Percentiles rank a stretch among this genome's conserved stretches.
Conservation (phyloP, 169 alveolate genomes). For the Plasmodium chabaudi region DNA sequence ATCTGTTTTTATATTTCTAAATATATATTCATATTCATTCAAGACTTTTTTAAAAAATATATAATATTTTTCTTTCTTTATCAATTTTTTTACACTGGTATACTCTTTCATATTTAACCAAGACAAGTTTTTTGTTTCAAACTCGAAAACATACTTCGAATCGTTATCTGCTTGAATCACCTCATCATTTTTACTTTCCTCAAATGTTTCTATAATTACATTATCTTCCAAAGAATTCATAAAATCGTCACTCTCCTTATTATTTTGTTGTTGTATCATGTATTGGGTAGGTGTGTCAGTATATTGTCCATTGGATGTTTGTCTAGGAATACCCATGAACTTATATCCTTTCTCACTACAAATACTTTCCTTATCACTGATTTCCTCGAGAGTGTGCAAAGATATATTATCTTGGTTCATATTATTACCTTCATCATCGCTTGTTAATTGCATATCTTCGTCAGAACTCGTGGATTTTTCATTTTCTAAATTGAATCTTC, state of each 20-base stretch:
- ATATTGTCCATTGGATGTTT: not conserved
- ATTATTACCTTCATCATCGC: conserved; percentile 18
- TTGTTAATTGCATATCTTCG: conserved; percentile 13
- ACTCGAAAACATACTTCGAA: conserved; percentile 17
- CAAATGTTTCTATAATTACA: not conserved
- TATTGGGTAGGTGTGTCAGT: not conserved
- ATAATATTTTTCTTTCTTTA: conserved; percentile 51
- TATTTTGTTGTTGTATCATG: conserved; percentile 18
- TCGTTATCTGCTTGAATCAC: not conserved
- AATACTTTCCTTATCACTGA: not conserved
- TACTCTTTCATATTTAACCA: conserved; percentile 70
- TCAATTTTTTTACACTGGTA: conserved; percentile 52
- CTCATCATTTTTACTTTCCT: not conserved
- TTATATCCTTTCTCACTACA: not conserved
- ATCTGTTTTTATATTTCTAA: conserved; percentile 64
- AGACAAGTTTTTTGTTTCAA: conserved; percentile 64
- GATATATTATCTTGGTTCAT: conserved; percentile 8
- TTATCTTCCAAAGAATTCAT: conserved; percentile 37
- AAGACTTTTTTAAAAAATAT: conserved; percentile 56
- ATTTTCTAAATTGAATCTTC: not conserved
- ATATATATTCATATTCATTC: conserved; percentile 71
- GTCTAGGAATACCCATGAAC: not conserved
- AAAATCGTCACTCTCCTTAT: conserved; percentile 46
- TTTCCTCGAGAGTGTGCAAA: conserved; percentile 23
- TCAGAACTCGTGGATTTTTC: conserved; percentile 11